These are phyloP conservation scores for Colletotrichum orchidophilum DNA, from an alignment of 2,329 filamentous ascomycete genomes.

Conservation along the genomic window DNA sequence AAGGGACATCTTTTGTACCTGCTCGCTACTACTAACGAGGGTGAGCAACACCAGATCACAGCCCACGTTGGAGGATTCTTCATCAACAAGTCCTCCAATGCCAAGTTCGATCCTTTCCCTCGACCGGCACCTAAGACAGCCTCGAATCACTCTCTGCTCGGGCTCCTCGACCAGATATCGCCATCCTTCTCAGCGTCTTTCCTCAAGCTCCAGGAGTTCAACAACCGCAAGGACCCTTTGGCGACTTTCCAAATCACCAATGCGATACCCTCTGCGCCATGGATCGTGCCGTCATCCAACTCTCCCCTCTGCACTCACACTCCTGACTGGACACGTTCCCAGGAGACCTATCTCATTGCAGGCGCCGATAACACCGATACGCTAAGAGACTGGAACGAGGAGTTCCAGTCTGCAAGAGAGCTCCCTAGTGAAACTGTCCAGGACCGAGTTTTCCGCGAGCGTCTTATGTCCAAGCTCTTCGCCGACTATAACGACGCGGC, in stretches of 20 bases:
- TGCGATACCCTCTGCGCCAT: conserved; percentile 89
- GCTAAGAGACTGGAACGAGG: conserved; percentile 97
- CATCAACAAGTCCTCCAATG: conserved; percentile 95
- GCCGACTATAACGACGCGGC: conserved; percentile 98
- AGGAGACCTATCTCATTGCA: conserved; percentile 90
- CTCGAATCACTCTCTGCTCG: conserved; percentile 86
- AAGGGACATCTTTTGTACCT: conserved; percentile 94
- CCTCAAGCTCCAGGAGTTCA: conserved; percentile 81
- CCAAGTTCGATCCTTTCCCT: conserved; percentile 92
- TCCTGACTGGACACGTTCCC: conserved; percentile 85
- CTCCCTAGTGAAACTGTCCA: conserved; percentile 93
- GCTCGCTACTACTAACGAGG: conserved; percentile 88
- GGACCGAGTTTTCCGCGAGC: conserved; percentile 94
- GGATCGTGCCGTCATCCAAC: conserved; percentile 80
- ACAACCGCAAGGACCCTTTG: conserved; percentile 85
- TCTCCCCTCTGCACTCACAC: conserved; percentile 76
- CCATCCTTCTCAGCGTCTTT: conserved; percentile 84
- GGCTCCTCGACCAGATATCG: conserved; percentile 80
- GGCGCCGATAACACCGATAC: conserved; percentile 95
- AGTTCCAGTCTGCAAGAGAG: conserved; percentile 96
- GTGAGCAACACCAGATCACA: conserved; percentile 94
- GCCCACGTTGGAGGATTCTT: conserved; percentile 95
- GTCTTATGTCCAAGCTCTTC: conserved; percentile 93
- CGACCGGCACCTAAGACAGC: conserved; percentile 80
- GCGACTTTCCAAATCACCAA: conserved; percentile 97